Percentiles rank a stretch among this genome's conserved stretches.
phyloP scores from a whole-genome alignment of 1,284 basidiomycete species.

The Leccinum pachyderme region DNA sequence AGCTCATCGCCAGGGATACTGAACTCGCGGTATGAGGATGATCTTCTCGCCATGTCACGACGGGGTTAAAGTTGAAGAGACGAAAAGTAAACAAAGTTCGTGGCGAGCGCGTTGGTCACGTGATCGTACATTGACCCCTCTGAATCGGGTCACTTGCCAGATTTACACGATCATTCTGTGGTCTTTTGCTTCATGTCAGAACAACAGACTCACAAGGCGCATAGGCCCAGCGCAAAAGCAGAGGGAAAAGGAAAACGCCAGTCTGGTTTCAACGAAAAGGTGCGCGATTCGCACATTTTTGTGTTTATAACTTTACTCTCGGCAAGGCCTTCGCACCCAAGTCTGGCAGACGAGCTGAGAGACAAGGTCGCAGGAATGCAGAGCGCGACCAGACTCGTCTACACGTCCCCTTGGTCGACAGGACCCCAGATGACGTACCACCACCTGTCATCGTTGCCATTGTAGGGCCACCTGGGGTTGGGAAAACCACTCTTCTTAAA shows the following conservation, averaged over 20 bases:
- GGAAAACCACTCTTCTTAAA: slow-evolving; percentile 94
- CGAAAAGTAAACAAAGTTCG: slow-evolving; percentile 15
- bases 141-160: slow-evolving; percentile 14
- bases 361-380: slow-evolving; percentile 86
- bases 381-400: slow-evolving; percentile 94
- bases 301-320: background rate
- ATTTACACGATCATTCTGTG: slow-evolving; percentile 5
- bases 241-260: slow-evolving; percentile 73
- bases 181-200: slow-evolving; percentile 46
- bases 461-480: slow-evolving; percentile 95
- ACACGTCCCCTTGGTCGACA: slow-evolving; percentile 94
- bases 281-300: slow-evolving; percentile 27
- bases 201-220: slow-evolving; percentile 71
- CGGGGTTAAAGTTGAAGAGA: slow-evolving; percentile 10
- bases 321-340: slow-evolving; percentile 88
- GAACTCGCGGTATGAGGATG: slow-evolving; percentile 29
- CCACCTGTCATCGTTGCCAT: slow-evolving; percentile 97
- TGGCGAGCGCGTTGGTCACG: slow-evolving; percentile 29
- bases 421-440: slow-evolving; percentile 89
- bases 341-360: slow-evolving; percentile 85
- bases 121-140: slow-evolving; percentile 22
- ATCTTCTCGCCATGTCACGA: slow-evolving; percentile 30
- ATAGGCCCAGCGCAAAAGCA: slow-evolving; percentile 71
- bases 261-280: slow-evolving; percentile 89
- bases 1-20: slow-evolving; percentile 65